A percentile compares a stretch with the other conserved stretches of the same genome.
phyloP scores from a whole-genome alignment of 176 grass and related monocot species.

The Oryza longistaminata region DNA sequence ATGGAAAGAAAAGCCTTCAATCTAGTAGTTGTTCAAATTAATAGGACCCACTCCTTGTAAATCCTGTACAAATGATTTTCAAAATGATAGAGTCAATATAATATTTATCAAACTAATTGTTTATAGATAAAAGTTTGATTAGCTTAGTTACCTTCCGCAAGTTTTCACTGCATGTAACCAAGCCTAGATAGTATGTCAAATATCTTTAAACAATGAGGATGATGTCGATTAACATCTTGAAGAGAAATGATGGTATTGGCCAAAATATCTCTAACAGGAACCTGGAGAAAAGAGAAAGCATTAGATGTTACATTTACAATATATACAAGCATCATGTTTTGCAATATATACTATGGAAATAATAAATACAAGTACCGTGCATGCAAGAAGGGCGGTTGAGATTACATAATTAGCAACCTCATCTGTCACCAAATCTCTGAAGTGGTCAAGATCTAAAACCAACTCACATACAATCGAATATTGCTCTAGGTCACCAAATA shows the following conservation, averaged over 20 bases:
- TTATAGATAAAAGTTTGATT: background rate
- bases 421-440: slow-evolving; percentile 45
- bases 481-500: slow-evolving; percentile 11
- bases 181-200: slow-evolving; percentile 25
- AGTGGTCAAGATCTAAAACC: slow-evolving; percentile 22
- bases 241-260: slow-evolving; percentile 41
- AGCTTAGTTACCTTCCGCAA: slow-evolving; percentile 25
- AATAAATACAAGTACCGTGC: slow-evolving; percentile 30
- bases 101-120: background rate
- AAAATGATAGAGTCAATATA: slow-evolving; percentile 8
- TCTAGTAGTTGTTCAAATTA: background rate
- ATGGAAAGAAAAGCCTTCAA: background rate
- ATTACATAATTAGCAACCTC: slow-evolving; percentile 62
- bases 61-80: slow-evolving; percentile 4
- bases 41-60: background rate
- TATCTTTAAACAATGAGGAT: slow-evolving; percentile 50
- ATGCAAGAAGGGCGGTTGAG: slow-evolving; percentile 37
- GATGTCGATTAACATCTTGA: slow-evolving; percentile 28
- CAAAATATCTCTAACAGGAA: slow-evolving; percentile 11
- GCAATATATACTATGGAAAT: background rate
- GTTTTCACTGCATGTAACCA: background rate
- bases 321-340: too few relatives aligned
- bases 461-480: slow-evolving; percentile 40
- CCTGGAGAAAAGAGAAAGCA: background rate
- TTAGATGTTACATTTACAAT: background rate